These are phyloP conservation scores for Acacia pycnantha DNA, from an alignment of 331 rosid species.

Conservation along the genomic window DNA sequence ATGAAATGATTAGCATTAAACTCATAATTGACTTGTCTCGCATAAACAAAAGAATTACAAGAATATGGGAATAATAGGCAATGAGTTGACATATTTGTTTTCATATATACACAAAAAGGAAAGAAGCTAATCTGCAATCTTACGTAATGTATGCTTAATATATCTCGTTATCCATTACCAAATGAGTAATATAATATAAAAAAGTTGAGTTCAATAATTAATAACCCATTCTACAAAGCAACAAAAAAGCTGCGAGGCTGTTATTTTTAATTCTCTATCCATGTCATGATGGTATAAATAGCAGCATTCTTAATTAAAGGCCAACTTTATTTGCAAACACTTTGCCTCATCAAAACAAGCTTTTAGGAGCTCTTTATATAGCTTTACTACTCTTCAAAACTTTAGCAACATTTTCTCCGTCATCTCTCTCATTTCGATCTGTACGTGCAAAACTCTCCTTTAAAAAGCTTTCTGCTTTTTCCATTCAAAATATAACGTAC, in stretches of 20 bases:
- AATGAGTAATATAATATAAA: background rate
- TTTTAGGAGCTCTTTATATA: background rate
- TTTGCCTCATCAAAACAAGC: conserved; percentile 1
- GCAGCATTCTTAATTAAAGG: conserved; percentile 17
- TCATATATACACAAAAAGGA: background rate
- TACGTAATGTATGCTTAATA: background rate
- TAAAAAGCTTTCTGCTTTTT: background rate
- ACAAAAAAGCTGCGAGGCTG: background rate
- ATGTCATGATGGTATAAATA: background rate
- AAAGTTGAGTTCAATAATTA: background rate
- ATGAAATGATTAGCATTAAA: conserved; percentile 27
- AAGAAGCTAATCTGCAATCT: background rate
- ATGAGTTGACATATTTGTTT: background rate
- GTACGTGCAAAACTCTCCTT: background rate
- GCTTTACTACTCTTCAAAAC: background rate
- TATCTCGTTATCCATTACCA: background rate
- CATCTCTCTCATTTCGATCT: background rate
- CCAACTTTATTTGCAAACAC: conserved; percentile 3
- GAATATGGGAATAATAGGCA: background rate
- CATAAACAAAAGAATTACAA: background rate
- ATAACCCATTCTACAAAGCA: background rate
- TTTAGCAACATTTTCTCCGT: background rate
- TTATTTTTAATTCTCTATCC: background rate
- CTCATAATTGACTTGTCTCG: conserved; percentile 1
- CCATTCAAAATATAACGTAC: background rate